These are phyloP conservation scores for Moesziomyces parantarcticus DNA, from an alignment of 1,284 basidiomycete genomes.

Conservation along the genomic window DNA sequence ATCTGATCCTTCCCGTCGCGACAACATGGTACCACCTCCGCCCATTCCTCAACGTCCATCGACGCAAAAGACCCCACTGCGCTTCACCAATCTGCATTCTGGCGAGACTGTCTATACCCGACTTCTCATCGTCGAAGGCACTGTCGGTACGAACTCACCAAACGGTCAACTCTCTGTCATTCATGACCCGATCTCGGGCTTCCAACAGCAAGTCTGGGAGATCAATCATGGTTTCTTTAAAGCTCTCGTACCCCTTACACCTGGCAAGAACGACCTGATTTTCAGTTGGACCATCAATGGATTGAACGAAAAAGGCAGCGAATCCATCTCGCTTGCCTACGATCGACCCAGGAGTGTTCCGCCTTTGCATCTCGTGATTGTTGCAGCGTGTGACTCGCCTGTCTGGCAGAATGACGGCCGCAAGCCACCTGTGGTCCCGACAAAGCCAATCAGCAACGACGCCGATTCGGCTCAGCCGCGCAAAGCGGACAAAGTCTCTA, in stretches of 20 bases:
- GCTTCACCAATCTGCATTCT: conserved; percentile 23
- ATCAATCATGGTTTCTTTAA: conserved; percentile 43
- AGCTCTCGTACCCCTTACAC: conserved; percentile 35
- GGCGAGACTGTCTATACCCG: conserved; percentile 37
- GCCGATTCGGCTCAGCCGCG: not conserved
- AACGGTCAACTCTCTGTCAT: conserved; percentile 14
- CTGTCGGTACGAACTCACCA: not conserved
- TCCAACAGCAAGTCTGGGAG: conserved; percentile 33
- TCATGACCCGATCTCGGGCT: conserved; percentile 15
- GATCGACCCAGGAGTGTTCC: conserved; percentile 13
- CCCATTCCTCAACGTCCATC: conserved; percentile 5
- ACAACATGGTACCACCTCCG: conserved; percentile 5
- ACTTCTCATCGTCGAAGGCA: conserved; percentile 38
- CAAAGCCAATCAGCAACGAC: not conserved
- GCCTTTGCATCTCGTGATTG: conserved; percentile 41
- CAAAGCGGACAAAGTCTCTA: conserved; percentile 15
- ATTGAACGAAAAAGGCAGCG: not conserved
- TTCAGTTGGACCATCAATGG: conserved; percentile 12
- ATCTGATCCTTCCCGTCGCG: not conserved
- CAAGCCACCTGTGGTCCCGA: conserved; percentile 9
- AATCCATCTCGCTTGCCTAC: conserved; percentile 11
- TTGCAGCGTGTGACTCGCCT: conserved; percentile 38
- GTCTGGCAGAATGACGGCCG: conserved; percentile 27
- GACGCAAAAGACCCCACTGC: not conserved
- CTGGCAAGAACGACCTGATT: conserved; percentile 22